Percentiles rank a stretch among this genome's conserved stretches.
Evolutionary conservation across 2,329 filamentous ascomycete genomes (phyloP).

Genomic region (Endocalyx cinctus): DNA sequence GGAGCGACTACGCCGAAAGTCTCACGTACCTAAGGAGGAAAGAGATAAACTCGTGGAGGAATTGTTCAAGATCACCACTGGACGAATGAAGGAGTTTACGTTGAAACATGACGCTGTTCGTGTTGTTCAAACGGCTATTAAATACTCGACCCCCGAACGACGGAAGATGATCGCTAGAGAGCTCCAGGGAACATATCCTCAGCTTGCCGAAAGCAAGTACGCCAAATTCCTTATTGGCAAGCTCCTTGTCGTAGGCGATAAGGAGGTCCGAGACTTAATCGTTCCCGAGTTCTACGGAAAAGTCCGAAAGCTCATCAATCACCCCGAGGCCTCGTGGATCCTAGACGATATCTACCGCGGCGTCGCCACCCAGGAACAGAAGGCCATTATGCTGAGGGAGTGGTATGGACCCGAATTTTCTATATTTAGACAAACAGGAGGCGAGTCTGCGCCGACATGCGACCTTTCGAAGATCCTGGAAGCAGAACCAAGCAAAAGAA

Average conservation of each 20-base stretch:
- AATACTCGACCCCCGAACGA: conserved; percentile 85
- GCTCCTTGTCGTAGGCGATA: conserved; percentile 85
- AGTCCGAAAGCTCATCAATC: conserved; percentile 89
- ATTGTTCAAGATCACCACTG: conserved; percentile 86
- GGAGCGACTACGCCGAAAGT: conserved; percentile 90
- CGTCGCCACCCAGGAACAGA: conserved; percentile 81
- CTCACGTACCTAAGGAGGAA: conserved; percentile 86
- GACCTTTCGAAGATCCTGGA: conserved; percentile 74
- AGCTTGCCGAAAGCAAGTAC: conserved; percentile 89
- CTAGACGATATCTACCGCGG: conserved; percentile 93
- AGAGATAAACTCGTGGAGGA: conserved; percentile 82
- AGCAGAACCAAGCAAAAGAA: conserved; percentile 77
- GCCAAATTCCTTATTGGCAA: conserved; percentile 98
- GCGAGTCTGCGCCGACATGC: conserved; percentile 48
- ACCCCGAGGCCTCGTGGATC: conserved; percentile 96
- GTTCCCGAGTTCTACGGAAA: conserved; percentile 94
- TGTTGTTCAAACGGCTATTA: conserved; percentile 93
- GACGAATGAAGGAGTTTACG: conserved; percentile 88
- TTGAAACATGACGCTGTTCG: conserved; percentile 98
- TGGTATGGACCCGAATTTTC: conserved; percentile 97
- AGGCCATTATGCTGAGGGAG: conserved; percentile 78
- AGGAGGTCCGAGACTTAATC: conserved; percentile 80
- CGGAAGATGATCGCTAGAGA: conserved; percentile 82
- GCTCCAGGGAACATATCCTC: conserved; percentile 76
- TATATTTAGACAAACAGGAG: conserved; percentile 60